Percentiles rank a stretch among this genome's conserved stretches.
These are phyloP conservation scores for Nakazawaea holstii DNA, from an alignment of 805 yeast genomes.

Conservation along the genomic window DNA sequence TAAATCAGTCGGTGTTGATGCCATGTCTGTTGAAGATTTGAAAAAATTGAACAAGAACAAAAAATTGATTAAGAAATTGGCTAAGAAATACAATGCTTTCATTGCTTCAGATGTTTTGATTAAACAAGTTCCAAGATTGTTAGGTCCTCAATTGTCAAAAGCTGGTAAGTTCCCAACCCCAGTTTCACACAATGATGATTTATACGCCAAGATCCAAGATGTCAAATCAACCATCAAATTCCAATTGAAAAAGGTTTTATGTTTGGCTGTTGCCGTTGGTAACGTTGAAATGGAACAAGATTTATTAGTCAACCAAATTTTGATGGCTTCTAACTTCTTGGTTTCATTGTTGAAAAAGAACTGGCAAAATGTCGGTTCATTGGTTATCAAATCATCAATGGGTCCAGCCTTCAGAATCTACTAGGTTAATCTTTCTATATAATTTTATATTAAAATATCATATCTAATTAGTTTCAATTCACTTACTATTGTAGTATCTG, in stretches of 20 bases:
- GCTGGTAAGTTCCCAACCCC: constrained; percentile 99
- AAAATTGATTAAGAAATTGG: constrained; percentile 98
- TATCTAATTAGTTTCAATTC: neutral
- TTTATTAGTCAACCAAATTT: constrained; percentile 91
- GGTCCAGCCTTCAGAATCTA: constrained; percentile 99
- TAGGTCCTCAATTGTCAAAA: constrained; percentile 99
- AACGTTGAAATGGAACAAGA: constrained; percentile 99
- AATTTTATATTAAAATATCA: neutral
- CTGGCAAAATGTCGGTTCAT: constrained; percentile 99
- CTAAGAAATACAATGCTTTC: constrained; percentile 99
- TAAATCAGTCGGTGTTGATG: constrained; percentile 97
- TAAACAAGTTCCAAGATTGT: constrained; percentile 99
- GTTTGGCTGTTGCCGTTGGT: constrained; percentile 99
- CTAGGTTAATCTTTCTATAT: constrained; percentile 40
- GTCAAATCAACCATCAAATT: constrained; percentile 99
- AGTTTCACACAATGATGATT: constrained; percentile 98
- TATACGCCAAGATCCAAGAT: constrained; percentile 91
- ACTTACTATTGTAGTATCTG: neutral
- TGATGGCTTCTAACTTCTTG: constrained; percentile 98
- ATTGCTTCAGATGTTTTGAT: constrained; percentile 98
- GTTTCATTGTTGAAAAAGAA: constrained; percentile 99
- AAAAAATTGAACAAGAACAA: constrained; percentile 99
- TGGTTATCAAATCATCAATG: constrained; percentile 98
- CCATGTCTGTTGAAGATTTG: constrained; percentile 99
- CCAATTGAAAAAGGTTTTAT: constrained; percentile 99